Conservation (phyloP, 208 protist species). For the Leishmania gerbilli region DNA sequence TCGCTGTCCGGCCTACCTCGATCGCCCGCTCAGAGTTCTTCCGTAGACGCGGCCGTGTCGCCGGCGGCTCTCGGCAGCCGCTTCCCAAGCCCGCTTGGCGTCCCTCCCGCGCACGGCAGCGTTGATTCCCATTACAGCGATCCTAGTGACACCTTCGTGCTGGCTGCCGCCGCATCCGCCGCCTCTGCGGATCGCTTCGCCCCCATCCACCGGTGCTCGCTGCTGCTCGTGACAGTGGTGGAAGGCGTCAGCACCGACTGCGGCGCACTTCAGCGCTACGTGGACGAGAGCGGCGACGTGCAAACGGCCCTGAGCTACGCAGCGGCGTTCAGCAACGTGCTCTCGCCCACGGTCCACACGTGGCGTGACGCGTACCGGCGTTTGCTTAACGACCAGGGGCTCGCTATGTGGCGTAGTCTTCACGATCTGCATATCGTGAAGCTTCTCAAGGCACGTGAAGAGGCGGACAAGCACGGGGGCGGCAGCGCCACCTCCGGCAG, state of each 20-base stretch:
- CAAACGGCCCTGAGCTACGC: conserved; percentile 71
- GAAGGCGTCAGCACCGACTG: conserved; percentile 41
- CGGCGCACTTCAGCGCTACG: conserved; percentile 73
- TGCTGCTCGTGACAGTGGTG: conserved; percentile 68
- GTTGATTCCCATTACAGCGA: not conserved
- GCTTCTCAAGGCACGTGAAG: conserved; percentile 34
- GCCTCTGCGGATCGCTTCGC: conserved; percentile 3
- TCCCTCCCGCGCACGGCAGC: not conserved
- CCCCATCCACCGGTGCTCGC: conserved; percentile 34
- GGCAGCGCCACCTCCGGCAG: not conserved
- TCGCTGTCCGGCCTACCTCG: not conserved
- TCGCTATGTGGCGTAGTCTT: conserved; percentile 56
- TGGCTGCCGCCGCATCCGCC: not conserved
- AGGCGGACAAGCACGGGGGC: not conserved
- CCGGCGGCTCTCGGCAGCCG: not conserved
- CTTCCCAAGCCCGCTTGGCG: conserved; percentile 1
- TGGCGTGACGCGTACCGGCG: conserved; percentile 74
- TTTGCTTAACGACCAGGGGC: conserved; percentile 59
- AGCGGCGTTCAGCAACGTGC: conserved; percentile 43
- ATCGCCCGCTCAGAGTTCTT: not conserved
- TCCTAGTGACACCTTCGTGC: not conserved
- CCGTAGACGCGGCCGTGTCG: not conserved
- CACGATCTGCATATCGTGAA: conserved; percentile 63
- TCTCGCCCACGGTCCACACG: conserved; percentile 25
- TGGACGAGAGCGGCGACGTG: conserved; percentile 78